These are phyloP conservation scores for Cladophialophora bantiana DNA, from an alignment of 2,329 filamentous ascomycete genomes.

Conservation along the genomic window DNA sequence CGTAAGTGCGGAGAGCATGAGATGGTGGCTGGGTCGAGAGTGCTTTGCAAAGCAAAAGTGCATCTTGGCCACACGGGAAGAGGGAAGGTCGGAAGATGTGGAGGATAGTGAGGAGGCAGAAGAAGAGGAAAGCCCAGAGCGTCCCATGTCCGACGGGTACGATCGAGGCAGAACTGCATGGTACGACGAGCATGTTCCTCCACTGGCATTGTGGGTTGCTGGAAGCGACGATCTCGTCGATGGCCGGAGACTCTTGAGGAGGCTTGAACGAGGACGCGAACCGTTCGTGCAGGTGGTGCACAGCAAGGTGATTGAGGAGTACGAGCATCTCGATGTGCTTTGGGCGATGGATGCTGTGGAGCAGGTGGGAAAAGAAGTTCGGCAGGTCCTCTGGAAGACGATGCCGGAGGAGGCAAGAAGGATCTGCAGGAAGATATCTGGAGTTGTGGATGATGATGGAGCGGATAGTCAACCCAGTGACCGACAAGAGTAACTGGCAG, in stretches of 20 bases:
- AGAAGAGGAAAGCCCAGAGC: slow-evolving; percentile 30
- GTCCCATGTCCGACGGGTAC: slow-evolving; percentile 14
- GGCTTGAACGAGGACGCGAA: slow-evolving; percentile 79
- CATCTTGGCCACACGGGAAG: slow-evolving; percentile 79
- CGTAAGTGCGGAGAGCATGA: slow-evolving; percentile 86
- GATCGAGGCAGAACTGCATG: slow-evolving; percentile 64
- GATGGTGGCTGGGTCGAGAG: slow-evolving; percentile 91
- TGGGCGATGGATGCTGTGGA: slow-evolving; percentile 92
- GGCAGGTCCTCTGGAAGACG: slow-evolving; percentile 85
- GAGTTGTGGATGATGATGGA: slow-evolving; percentile 56
- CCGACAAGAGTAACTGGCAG: slow-evolving; percentile 13
- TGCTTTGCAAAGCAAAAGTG: slow-evolving; percentile 87
- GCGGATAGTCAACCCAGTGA: slow-evolving; percentile 1
- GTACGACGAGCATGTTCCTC: slow-evolving; percentile 81
- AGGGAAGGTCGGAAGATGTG: slow-evolving; percentile 66
- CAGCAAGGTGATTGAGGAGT: slow-evolving; percentile 80
- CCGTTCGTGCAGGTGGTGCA: slow-evolving; percentile 83
- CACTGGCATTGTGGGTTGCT: slow-evolving; percentile 86
- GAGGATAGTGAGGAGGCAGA: slow-evolving; percentile 42
- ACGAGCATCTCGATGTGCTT: slow-evolving; percentile 93
- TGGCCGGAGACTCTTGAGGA: slow-evolving; percentile 73
- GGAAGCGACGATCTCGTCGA: slow-evolving; percentile 86
- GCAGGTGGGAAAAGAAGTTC: slow-evolving; percentile 80
- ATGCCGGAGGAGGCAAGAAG: slow-evolving; percentile 62
- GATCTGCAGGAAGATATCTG: slow-evolving; percentile 68